Evolutionary conservation across 1,284 basidiomycete species (phyloP).

Genomic region (Macrocystidia cucumis): DNA sequence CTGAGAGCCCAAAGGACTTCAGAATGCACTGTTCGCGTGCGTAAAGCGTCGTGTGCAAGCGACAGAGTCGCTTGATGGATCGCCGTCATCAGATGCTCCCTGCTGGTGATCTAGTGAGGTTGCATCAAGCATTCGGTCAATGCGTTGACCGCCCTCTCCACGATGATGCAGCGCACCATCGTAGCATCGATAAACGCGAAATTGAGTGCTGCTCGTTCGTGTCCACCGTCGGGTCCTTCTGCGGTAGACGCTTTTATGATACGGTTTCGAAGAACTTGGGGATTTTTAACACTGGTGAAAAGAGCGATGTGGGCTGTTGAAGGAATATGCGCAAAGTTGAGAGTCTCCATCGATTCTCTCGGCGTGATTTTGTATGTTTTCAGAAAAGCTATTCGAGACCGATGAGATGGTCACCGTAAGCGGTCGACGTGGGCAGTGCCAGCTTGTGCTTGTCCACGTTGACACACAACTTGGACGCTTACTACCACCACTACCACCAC

Average conservation of each 20-base stretch:
- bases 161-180: slow-evolving; percentile 37
- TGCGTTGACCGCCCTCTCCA: slow-evolving; percentile 3
- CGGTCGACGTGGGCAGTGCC: too few relatives aligned
- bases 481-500: too few relatives aligned
- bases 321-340: too few relatives aligned
- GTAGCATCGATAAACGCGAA: slow-evolving; percentile 86
- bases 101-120: slow-evolving; percentile 59
- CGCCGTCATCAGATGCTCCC: slow-evolving; percentile 73
- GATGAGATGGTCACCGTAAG: too few relatives aligned
- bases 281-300: slow-evolving; percentile 62
- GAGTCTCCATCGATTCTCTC: too few relatives aligned
- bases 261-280: slow-evolving; percentile 48
- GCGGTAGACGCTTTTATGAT: slow-evolving; percentile 64
- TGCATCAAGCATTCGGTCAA: too few relatives aligned
- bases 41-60: slow-evolving; percentile 44
- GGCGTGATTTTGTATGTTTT: too few relatives aligned
- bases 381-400: too few relatives aligned
- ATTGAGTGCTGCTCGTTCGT: slow-evolving; percentile 67
- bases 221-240: slow-evolving; percentile 54
- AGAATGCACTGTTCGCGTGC: slow-evolving; percentile 78
- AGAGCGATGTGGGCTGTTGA: slow-evolving; percentile 66
- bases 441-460: too few relatives aligned
- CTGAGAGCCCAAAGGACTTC: slow-evolving; percentile 82
- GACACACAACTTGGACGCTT: too few relatives aligned
- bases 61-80: slow-evolving; percentile 75